Base-by-base conservation (phyloP, 495 filamentous ascomycete species). In the Pseudotulostoma volvatum region DNA sequence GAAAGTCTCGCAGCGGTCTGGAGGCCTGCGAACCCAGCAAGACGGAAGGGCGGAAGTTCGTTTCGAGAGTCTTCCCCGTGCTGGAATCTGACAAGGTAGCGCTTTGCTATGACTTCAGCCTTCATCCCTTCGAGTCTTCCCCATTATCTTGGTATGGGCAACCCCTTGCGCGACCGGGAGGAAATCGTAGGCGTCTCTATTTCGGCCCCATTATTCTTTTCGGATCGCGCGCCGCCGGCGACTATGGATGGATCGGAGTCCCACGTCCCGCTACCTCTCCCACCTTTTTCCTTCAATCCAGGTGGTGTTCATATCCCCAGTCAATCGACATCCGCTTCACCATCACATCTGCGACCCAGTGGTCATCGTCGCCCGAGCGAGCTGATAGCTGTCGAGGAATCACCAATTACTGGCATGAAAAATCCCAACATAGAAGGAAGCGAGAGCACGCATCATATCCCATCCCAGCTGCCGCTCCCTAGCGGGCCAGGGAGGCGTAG, bases 291-390 rank as follows among this genome's bases (percentile, higher is more conserved):
- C 4, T 82, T 82, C 52, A 79, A 78, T 46, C 74, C 75, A 5
- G 71, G 62, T 9, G 51, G 56, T 3, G 44, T 43, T 13, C 46
- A 49, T 21, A 43, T 54, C 7, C 36, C 54, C 21, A 59, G 59
- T 16, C 54, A 43, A 44, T 53, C 44, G 35, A 53, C 37, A 42
- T 66, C 56, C 9, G 39, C 37, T 3, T 45, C 43, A 31, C 45
- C 56, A 4, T 44, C 40, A 40, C 23, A 28, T 28, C 51, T 52
- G 51, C 61, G 46, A 38, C 48, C 70, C 2, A 61, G 53, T 13
- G 74, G 76, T 18, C 84, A 92, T 50, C 68, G 76, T 38, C 77
- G 77, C 32, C 76, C 68, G 4, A 87, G 81, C 51, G 82, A 87
- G 57, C 80, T 84, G 47, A 75, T 88, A 33, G 83, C 81, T 18